Percentiles rank a stretch among this genome's conserved stretches.
phyloP scores from a whole-genome alignment of 768 basidiomycete genomes.

The Hygrophorus pudorinus region DNA sequence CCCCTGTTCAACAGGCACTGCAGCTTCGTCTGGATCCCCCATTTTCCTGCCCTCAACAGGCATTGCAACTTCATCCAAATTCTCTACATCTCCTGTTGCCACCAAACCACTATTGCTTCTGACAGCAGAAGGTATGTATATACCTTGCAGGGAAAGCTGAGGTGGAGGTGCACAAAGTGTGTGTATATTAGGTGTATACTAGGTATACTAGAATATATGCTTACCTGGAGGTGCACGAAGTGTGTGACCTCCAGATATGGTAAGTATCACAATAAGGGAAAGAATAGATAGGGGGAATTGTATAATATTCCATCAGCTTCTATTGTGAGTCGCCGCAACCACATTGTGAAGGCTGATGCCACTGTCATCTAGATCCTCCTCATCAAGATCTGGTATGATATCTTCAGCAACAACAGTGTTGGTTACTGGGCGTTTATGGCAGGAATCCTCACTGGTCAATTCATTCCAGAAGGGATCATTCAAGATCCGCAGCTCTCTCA shows the following conservation, averaged over 20 bases:
- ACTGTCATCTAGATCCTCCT: constrained; percentile 2
- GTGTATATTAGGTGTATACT: no score
- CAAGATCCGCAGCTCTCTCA: neutral
- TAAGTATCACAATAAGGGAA: no score
- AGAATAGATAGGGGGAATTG: no score
- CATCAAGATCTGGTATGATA: neutral
- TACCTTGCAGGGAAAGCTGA: no score
- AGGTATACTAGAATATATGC: no score
- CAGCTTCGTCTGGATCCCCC: neutral
- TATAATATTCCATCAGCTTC: no score
- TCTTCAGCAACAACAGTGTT: neutral
- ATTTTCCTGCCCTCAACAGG: neutral
- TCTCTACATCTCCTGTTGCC: neutral
- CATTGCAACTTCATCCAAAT: neutral
- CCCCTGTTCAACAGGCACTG: neutral
- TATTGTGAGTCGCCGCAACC: neutral
- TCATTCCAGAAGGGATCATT: constrained; percentile 1
- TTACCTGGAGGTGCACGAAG: no score
- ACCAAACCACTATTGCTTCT: neutral
- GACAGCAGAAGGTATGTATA: no score
- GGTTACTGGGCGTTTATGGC: neutral
- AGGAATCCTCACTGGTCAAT: neutral
- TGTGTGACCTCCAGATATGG: no score
- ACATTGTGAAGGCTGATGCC: constrained; percentile 1
- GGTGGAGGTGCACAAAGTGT: no score